Base-by-base conservation (phyloP, 768 basidiomycete species). In the Suillus ampliporus region DNA sequence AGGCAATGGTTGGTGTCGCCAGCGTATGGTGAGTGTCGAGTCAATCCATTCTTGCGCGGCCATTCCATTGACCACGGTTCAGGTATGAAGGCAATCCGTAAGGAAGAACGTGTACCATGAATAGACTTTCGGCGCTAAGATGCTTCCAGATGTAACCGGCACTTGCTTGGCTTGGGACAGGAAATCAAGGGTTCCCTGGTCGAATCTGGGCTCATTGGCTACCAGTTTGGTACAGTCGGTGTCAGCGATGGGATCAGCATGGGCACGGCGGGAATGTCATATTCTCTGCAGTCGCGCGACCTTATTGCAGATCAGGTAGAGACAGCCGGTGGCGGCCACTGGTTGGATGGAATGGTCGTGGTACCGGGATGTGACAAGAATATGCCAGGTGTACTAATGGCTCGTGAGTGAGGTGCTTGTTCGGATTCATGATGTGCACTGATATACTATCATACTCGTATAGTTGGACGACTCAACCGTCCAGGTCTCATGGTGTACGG, bases 71-170 rank as follows among this genome's bases (percentile, higher is more conserved):
- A 65, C 62, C 59, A 26, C 60, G 63, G 23, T 50, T 14, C 64
- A 98, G 96, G 96, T 99, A 99, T 71, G 97, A 99, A 75, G 97
- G 97, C 46, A 98, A 97, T 77, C 97, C 97, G 92, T 99, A 76
- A 81, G 94, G 81, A 41, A 31, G 17, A 46, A 40, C 40, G 37
- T 44, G 1, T 21, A 5, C 9, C 17, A 41, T 48, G 40, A 48
- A 19, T 59, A 41, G 19, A 63, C 28, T 31, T 44, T 38, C 37
- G 19, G 28, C 3, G 41, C 31, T 48, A 40, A 43, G 57, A 66
- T n/a, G 11, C 23, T 23, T 28, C 28, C 72, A 97, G 95, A 82
- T 99, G 97, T 78, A 99, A 99, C 78, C 89, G 86, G 62, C 97
- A 99, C 76, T 82, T 99, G 26, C 86, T 99, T 1, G 91, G 84